A percentile compares a stretch with the other conserved stretches of the same genome.
Evolutionary conservation across 768 basidiomycete genomes (phyloP).

Genomic region (Mycena floridula): DNA sequence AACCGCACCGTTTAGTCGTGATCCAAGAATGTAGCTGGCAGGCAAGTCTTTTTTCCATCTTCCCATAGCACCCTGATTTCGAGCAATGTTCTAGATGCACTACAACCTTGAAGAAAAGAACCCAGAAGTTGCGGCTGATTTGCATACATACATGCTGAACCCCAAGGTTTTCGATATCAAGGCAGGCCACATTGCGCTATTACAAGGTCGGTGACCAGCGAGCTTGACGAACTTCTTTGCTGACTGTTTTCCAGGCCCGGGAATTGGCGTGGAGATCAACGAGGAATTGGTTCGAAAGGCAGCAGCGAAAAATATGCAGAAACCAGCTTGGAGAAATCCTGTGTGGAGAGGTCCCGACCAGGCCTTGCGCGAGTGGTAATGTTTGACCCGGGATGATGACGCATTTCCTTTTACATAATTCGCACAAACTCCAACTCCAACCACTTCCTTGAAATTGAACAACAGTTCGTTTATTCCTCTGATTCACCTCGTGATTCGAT

Average conservation of each 20-base stretch:
- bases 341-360: constrained; percentile 53
- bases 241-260: constrained; percentile 32
- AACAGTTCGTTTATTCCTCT: too few relatives aligned
- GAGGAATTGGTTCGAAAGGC: constrained; percentile 42
- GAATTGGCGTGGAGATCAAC: constrained; percentile 58
- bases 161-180: constrained; percentile 46
- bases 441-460: too few relatives aligned
- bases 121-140: constrained; percentile 33
- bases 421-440: too few relatives aligned
- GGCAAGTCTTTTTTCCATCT: constrained; percentile 20
- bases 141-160: constrained; percentile 53
- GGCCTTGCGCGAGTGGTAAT: constrained; percentile 49
- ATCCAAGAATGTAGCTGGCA: constrained; percentile 67
- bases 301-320: constrained; percentile 26
- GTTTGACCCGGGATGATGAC: too few relatives aligned
- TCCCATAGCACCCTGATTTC: background rate
- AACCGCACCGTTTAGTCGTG: constrained; percentile 38
- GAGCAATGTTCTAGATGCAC: constrained; percentile 40
- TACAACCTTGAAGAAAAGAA: constrained; percentile 43
- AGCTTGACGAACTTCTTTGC: background rate
- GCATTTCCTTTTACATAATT: too few relatives aligned
- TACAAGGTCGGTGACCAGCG: constrained; percentile 26
- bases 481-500: too few relatives aligned
- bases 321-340: constrained; percentile 48
- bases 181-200: constrained; percentile 42